These are phyloP conservation scores for Oryza longistaminata DNA, from an alignment of 176 grass and related monocot genomes.

Conservation along the genomic window DNA sequence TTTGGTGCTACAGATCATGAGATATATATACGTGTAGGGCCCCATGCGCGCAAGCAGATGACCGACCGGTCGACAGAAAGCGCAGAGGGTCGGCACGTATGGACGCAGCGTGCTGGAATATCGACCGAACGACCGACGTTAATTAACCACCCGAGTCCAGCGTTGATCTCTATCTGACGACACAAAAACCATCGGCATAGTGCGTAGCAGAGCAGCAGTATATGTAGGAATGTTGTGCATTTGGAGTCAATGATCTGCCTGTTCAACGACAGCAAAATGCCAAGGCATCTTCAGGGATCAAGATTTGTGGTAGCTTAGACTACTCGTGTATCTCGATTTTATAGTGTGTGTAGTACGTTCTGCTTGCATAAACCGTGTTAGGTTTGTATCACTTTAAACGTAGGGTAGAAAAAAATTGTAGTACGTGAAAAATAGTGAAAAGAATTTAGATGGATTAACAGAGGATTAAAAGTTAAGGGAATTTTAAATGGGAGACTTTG, in stretches of 20 bases:
- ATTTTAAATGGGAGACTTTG: too few relatives aligned
- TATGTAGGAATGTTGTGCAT: too few relatives aligned
- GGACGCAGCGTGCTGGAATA: not conserved
- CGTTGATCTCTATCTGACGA: not conserved
- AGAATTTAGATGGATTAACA: too few relatives aligned
- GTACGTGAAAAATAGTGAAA: too few relatives aligned
- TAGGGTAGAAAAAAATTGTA: too few relatives aligned
- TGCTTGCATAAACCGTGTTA: too few relatives aligned
- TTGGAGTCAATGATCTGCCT: not conserved
- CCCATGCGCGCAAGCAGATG: not conserved
- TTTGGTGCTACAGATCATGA: not conserved
- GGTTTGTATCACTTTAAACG: too few relatives aligned
- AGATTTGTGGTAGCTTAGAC: too few relatives aligned
- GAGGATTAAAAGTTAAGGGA: too few relatives aligned
- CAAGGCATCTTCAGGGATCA: conserved; percentile 8
- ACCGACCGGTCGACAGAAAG: not conserved
- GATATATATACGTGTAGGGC: not conserved
- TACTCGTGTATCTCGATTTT: too few relatives aligned
- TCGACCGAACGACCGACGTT: not conserved
- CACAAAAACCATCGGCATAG: not conserved
- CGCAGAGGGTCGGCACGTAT: not conserved
- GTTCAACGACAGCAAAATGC: conserved; percentile 18
- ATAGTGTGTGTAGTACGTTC: too few relatives aligned
- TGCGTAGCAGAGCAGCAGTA: not conserved
- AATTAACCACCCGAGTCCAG: not conserved